These are phyloP conservation scores for Psilocybe subaeruginosa DNA, from an alignment of 768 basidiomycete genomes.

Conservation along the genomic window DNA sequence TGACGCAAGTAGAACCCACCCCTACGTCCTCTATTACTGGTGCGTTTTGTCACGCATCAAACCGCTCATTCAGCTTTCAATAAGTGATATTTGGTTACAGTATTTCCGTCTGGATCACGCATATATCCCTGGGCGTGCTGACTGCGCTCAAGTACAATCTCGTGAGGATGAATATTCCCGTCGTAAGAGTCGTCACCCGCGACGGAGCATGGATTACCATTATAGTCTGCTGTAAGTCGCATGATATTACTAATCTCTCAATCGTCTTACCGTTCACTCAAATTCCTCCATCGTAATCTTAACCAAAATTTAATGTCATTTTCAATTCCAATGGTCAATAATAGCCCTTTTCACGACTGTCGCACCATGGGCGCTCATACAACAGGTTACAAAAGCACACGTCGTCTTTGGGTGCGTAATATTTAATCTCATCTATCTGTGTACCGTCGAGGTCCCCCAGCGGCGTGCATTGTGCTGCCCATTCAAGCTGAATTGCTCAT, in stretches of 20 bases:
- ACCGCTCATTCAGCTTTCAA: not conserved
- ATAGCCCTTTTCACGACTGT: constrained; percentile 8
- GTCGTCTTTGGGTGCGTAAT: constrained; percentile 12
- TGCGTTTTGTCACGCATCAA: not conserved
- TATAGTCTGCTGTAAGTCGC: constrained; percentile 10
- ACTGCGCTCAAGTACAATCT: constrained; percentile 5
- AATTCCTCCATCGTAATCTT: too few species aligned
- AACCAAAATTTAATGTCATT: too few species aligned
- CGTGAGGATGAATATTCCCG: not conserved
- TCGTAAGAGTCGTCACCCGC: constrained; percentile 12
- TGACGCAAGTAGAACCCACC: constrained; percentile 8
- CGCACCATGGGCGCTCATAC: constrained; percentile 6
- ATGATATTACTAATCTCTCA: not conserved
- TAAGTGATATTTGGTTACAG: not conserved
- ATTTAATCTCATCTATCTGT: not conserved
- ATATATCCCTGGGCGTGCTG: constrained; percentile 9
- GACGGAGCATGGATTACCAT: constrained; percentile 13
- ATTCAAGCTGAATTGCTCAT: too few species aligned
- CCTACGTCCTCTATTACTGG: constrained; percentile 7
- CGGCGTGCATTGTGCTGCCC: too few species aligned
- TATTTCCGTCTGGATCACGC: constrained; percentile 11
- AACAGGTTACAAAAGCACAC: constrained; percentile 8
- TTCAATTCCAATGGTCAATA: too few species aligned
- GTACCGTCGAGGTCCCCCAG: too few species aligned
- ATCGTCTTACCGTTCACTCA: not conserved